A percentile compares a stretch with the other conserved stretches of the same genome.
phyloP scores from a whole-genome alignment of 257 asterid species.

The Solanum corneliomulleri region DNA sequence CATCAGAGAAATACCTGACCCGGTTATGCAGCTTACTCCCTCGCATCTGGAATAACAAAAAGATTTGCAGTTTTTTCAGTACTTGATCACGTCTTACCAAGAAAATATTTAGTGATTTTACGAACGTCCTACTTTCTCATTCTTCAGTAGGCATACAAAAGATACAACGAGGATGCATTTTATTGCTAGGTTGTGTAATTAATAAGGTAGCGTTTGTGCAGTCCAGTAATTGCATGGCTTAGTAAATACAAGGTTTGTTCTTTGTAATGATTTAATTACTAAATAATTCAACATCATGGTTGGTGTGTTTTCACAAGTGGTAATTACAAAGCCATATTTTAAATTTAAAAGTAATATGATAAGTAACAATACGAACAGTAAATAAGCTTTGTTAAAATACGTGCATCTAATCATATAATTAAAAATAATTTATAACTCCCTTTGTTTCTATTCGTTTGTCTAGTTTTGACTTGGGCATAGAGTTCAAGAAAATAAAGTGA shows the following conservation, averaged over 20 bases:
- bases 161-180: neutral
- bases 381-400: neutral
- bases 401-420: neutral
- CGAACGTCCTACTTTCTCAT: neutral
- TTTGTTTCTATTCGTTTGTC: neutral
- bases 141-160: neutral
- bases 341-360: neutral
- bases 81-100: neutral
- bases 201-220: neutral
- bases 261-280: neutral
- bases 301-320: neutral
- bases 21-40: slow-evolving; percentile 95
- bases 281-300: neutral
- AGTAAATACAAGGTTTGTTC: neutral
- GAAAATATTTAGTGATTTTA: neutral
- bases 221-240: neutral
- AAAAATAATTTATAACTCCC: neutral
- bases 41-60: slow-evolving; percentile 61
- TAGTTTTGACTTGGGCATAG: neutral
- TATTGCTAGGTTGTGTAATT: neutral
- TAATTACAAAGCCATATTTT: neutral
- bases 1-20: slow-evolving; percentile 48
- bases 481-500: neutral
- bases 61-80: neutral
- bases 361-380: neutral